These are phyloP conservation scores for Trichophyton schoenleinii DNA, from an alignment of 2,329 filamentous ascomycete species.

Conservation along the genomic window DNA sequence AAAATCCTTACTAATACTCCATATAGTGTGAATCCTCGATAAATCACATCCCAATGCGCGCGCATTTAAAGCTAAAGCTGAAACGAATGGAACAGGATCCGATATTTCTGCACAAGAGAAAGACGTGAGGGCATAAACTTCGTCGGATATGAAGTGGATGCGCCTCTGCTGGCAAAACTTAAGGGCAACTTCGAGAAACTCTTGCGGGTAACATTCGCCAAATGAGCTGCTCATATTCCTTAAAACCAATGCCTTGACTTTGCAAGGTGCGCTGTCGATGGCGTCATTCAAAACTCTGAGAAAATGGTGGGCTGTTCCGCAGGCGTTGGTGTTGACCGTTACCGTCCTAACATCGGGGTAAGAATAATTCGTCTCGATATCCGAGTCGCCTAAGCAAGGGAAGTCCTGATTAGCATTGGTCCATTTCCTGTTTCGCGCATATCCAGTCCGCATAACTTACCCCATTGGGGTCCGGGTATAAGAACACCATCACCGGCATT, in stretches of 20 bases:
- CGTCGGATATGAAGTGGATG: slow-evolving; percentile 21
- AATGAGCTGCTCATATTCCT: slow-evolving; percentile 20
- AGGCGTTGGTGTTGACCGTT: slow-evolving; percentile 13
- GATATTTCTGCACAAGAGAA: slow-evolving; percentile 13
- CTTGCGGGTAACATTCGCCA: slow-evolving; percentile 17
- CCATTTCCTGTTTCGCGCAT: neutral
- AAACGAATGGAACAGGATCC: slow-evolving; percentile 12
- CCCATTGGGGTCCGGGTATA: slow-evolving; percentile 22
- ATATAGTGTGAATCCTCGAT: slow-evolving; percentile 15
- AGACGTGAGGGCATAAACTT: slow-evolving; percentile 17
- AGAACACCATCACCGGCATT: slow-evolving; percentile 24
- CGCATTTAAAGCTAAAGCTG: slow-evolving; percentile 12
- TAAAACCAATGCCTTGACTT: slow-evolving; percentile 16
- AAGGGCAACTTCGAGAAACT: slow-evolving; percentile 14
- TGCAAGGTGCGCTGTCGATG: slow-evolving; percentile 9
- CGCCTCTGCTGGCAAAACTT: slow-evolving; percentile 16
- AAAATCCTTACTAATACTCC: slow-evolving; percentile 17
- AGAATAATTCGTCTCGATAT: slow-evolving; percentile 12
- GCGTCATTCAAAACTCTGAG: slow-evolving; percentile 14
- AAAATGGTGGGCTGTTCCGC: slow-evolving; percentile 10
- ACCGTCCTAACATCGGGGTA: slow-evolving; percentile 14
- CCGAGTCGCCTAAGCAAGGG: slow-evolving; percentile 13
- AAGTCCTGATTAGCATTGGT: neutral
- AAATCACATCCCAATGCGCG: slow-evolving; percentile 12
- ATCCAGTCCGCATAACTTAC: slow-evolving; percentile 10